Evolutionary conservation across 2,329 filamentous ascomycete species (phyloP).

Genomic region (Aspergillus aculeatus): DNA sequence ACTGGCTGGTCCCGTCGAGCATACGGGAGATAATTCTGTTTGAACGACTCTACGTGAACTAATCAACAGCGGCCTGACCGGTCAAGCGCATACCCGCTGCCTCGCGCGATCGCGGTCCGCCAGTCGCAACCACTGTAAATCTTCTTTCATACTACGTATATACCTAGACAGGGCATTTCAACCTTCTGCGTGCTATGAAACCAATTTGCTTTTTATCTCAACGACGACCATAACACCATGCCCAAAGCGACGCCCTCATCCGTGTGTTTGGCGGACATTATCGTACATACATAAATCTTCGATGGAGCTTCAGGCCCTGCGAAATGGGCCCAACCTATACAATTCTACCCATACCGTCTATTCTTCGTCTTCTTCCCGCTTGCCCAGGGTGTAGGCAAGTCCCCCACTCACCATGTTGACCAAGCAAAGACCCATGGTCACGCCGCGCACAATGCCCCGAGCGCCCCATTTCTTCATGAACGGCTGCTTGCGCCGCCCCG

Average conservation of each 20-base stretch:
- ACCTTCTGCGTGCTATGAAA: neutral
- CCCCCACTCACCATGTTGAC: slow-evolving; percentile 49
- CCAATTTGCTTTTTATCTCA: neutral
- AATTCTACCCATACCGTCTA: slow-evolving; percentile 5
- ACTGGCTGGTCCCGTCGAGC: slow-evolving; percentile 35
- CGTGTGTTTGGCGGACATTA: slow-evolving; percentile 1
- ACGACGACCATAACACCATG: neutral
- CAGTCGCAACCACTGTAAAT: neutral
- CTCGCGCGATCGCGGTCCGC: neutral
- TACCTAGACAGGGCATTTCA: neutral
- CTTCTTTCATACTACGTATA: neutral
- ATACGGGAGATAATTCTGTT: slow-evolving; percentile 36
- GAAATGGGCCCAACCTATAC: neutral
- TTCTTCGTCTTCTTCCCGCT: slow-evolving; percentile 40
- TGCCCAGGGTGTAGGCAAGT: slow-evolving; percentile 47
- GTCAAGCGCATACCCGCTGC: neutral
- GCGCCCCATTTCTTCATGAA: slow-evolving; percentile 48
- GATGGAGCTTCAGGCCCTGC: neutral
- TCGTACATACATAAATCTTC: neutral
- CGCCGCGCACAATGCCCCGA: slow-evolving; percentile 46
- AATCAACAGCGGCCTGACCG: neutral
- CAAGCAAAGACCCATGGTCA: slow-evolving; percentile 47
- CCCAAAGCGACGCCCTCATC: slow-evolving; percentile 9
- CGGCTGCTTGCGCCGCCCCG: slow-evolving; percentile 54
- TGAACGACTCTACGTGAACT: slow-evolving; percentile 31